Base-by-base conservation (phyloP, 2,329 filamentous ascomycete species). In the Xylariales sp. region DNA sequence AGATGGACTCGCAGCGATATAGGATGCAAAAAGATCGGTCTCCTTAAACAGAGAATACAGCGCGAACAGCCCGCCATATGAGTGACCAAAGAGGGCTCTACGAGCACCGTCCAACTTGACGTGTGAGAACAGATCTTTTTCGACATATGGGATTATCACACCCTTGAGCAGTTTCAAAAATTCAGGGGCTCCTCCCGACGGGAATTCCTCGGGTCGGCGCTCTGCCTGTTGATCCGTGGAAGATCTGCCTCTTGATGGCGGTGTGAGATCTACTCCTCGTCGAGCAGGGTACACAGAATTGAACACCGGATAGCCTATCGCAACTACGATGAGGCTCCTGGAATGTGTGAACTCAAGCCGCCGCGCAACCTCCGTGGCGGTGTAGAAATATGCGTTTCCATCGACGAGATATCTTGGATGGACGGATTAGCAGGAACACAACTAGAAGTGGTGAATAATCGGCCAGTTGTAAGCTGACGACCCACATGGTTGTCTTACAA, bases 321-420 rank as follows among this genome's bases (percentile, higher is more conserved):
- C 29, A 13, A 31, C 29, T 3, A 31, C 6, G 19, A 31, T 18
- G 7, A 18, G 13, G 5, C 16, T 16, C 13, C 13, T 31, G 4
- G 12, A 6, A 13, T 14, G 16, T 12, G 16, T 16, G 16, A 31
- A 31, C 4, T 31, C 29, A 6, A 31, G 29, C 6, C 29, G 29
- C 10, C 29, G 29, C 8, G 16, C 29, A 6, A 31, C 16, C 7
- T 31, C 29, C n/a, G 16, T 18, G 11, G 29, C 29, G 16, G 29
- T 31, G n/a, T 17, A 31, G n/a, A 31, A 31, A 16, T 31, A 31
- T 15, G 29, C 29, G 16, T 31, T 31, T 12, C 29, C 29, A 16
- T 31, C 29, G 5, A 31, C 4, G 13, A 31, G 11, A 18, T 31
- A 31, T 4, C 29, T 31, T 3, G 13, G 16, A 17, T 31, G 29